Percentiles rank a stretch among this genome's conserved stretches.
Conservation (phyloP, 306 rosid genomes). For the Mimosa pudica region DNA sequence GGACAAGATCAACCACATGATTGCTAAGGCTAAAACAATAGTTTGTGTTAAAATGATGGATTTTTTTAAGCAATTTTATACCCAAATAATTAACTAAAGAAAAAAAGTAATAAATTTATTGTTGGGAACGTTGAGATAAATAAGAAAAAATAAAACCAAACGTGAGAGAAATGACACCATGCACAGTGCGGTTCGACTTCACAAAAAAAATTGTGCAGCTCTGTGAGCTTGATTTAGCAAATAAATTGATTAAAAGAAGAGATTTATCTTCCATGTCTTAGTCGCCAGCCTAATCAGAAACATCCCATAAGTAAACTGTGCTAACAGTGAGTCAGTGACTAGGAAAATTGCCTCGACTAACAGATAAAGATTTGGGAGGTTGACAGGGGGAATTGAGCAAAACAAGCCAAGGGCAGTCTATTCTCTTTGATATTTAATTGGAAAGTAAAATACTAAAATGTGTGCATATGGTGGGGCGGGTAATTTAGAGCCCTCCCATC, state of each 20-base stretch:
- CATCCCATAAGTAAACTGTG: background rate
- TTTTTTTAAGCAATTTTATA: too few relatives aligned
- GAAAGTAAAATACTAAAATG: background rate
- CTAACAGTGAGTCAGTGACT: background rate
- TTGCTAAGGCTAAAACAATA: too few relatives aligned
- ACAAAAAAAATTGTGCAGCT: background rate
- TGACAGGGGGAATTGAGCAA: constrained; percentile 18
- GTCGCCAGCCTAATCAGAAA: background rate
- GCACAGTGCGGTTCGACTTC: background rate
- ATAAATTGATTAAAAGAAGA: background rate
- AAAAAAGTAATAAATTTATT: too few relatives aligned
- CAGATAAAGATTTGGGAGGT: constrained; percentile 11
- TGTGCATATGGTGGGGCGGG: background rate
- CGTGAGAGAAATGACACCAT: background rate
- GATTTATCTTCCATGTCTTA: background rate
- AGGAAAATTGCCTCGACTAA: background rate
- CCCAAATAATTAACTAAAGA: too few relatives aligned
- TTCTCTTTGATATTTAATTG: background rate
- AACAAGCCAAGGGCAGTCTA: background rate
- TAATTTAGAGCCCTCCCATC: constrained; percentile 28
- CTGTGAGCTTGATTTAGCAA: background rate
- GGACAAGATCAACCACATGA: too few relatives aligned
- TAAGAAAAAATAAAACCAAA: too few relatives aligned
- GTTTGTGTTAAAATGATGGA: too few relatives aligned
- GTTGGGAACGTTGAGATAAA: too few relatives aligned